A percentile compares a stretch with the other conserved stretches of the same genome.
Conservation (phyloP, 768 basidiomycete species). For the Serpula lacrymans region DNA sequence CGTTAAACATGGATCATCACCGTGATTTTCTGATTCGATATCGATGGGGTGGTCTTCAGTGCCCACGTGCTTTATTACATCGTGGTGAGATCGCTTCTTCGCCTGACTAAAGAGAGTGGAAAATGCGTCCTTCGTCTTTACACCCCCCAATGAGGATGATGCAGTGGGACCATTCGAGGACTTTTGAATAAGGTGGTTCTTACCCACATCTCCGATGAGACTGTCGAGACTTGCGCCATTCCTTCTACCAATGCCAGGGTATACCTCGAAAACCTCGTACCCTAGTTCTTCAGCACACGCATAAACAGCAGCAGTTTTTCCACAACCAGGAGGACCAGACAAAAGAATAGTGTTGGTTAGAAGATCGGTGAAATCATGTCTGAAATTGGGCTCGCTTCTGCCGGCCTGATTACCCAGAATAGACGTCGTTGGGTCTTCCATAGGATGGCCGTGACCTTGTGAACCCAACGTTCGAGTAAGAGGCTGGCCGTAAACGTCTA, state of each 20-base stretch:
- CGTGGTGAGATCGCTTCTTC: conserved; percentile 1
- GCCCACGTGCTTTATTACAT: too few species aligned
- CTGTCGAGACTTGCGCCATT: conserved; percentile 73
- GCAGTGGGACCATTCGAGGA: conserved; percentile 11
- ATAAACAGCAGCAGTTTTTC: conserved; percentile 92
- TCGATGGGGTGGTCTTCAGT: conserved; percentile 18
- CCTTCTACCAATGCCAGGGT: conserved; percentile 91
- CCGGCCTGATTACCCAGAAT: not conserved
- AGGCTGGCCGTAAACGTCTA: conserved; percentile 24
- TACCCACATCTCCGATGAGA: conserved; percentile 89
- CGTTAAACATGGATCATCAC: not conserved
- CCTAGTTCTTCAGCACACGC: conserved; percentile 92
- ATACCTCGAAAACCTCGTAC: conserved; percentile 96
- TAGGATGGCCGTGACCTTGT: conserved; percentile 3
- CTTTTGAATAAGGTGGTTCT: conserved; percentile 77
- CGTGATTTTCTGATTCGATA: conserved; percentile 13
- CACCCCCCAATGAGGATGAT: conserved; percentile 4
- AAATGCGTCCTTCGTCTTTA: conserved; percentile 10
- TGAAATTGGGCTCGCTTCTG: conserved; percentile 8
- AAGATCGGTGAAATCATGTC: conserved; percentile 34
- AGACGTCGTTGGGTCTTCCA: not conserved
- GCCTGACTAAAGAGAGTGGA: conserved; percentile 14
- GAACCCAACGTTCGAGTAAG: conserved; percentile 17
- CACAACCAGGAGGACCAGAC: conserved; percentile 75
- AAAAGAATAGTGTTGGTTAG: conserved; percentile 88